Evolutionary conservation across 441 rosid genomes (phyloP).

Genomic region (Adansonia gregorii): DNA sequence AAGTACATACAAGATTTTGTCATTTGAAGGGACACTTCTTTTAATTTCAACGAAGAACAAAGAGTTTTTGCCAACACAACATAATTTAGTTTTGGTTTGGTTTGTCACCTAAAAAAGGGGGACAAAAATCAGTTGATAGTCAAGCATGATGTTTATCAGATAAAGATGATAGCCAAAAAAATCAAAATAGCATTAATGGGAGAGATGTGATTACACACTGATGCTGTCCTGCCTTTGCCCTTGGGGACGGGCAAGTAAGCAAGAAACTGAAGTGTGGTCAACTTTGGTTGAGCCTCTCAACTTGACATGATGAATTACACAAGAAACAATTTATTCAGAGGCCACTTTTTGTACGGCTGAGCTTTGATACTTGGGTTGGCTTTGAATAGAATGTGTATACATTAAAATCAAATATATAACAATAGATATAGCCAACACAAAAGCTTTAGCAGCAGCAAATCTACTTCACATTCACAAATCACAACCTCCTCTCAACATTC

Average conservation of each 20-base stretch:
- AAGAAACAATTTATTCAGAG: not conserved
- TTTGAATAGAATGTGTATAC: not conserved
- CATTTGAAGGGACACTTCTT: no score
- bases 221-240: not conserved
- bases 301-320: not conserved
- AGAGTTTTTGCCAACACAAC: no score
- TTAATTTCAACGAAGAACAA: no score
- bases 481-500: not conserved
- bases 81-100: no score
- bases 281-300: constrained; percentile 2
- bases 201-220: not conserved
- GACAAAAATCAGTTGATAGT: not conserved
- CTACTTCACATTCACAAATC: not conserved
- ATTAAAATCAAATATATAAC: not conserved
- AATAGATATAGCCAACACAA: no score
- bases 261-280: not conserved
- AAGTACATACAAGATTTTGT: no score
- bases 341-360: not conserved
- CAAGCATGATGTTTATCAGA: not conserved
- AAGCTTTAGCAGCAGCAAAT: not conserved
- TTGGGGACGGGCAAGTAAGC: not conserved
- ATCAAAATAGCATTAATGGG: not conserved
- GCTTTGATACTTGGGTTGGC: not conserved
- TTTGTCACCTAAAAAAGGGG: not conserved
- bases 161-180: not conserved